These are phyloP conservation scores for Retiboletus flavoniger DNA, from an alignment of 1,284 basidiomycete genomes.

Conservation along the genomic window DNA sequence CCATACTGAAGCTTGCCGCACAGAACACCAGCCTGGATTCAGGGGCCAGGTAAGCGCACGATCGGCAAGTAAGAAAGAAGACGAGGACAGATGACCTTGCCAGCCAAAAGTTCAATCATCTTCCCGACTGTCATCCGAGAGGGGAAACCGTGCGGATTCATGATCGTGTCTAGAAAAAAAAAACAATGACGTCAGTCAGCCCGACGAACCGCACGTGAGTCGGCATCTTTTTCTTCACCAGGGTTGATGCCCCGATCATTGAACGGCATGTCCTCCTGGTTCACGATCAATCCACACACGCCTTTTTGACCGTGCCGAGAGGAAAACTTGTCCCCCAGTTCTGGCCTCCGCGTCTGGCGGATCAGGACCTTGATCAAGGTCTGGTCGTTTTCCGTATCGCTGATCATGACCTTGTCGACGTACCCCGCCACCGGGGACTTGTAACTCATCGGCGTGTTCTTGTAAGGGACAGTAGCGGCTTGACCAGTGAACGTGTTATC, in stretches of 20 bases:
- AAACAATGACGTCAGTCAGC: constrained; percentile 10
- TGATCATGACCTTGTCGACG: constrained; percentile 98
- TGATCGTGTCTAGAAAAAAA: constrained; percentile 80
- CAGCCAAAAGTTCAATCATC: constrained; percentile 98
- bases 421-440: constrained; percentile 91
- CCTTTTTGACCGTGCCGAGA: constrained; percentile 99
- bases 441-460: constrained; percentile 87
- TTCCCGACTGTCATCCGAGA: constrained; percentile 99
- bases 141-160: constrained; percentile 99
- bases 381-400: constrained; percentile 93
- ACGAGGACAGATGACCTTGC: constrained; percentile 63
- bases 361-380: constrained; percentile 99
- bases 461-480: constrained; percentile 79
- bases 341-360: constrained; percentile 93
- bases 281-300: constrained; percentile 97
- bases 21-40: constrained; percentile 77
- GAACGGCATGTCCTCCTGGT: constrained; percentile 99
- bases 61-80: not conserved
- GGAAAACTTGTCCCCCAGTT: constrained; percentile 98
- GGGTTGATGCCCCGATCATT: constrained; percentile 95
- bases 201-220: not conserved
- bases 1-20: constrained; percentile 88
- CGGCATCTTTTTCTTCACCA: constrained; percentile 45
- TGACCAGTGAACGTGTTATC: constrained; percentile 81
- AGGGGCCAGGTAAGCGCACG: not conserved